A percentile compares a stretch with the other conserved stretches of the same genome.
These are phyloP conservation scores for Dalbergia cochinchinensis DNA, from an alignment of 306 rosid genomes.

Conservation along the genomic window DNA sequence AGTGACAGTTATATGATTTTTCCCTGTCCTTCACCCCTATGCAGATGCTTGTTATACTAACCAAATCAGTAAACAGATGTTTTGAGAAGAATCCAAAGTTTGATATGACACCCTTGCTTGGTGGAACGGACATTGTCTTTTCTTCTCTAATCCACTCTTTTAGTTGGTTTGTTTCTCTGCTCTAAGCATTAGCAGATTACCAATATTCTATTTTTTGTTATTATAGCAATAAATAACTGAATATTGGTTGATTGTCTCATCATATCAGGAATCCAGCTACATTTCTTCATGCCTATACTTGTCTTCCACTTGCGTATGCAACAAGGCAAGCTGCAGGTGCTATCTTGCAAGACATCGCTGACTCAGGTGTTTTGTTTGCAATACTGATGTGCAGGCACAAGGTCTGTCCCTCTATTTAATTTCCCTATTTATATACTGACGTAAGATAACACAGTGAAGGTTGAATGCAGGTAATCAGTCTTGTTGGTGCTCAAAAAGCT, in stretches of 20 bases:
- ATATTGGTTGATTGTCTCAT: constrained; percentile 43
- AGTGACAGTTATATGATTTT: constrained; percentile 39
- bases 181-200: constrained; percentile 25
- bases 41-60: constrained; percentile 97
- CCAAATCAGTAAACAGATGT: constrained; percentile 91
- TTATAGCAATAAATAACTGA: constrained; percentile 34
- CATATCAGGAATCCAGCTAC: constrained; percentile 89
- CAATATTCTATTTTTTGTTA: not conserved
- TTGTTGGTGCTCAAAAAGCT: constrained; percentile 98
- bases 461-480: constrained; percentile 86
- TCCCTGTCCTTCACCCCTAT: constrained; percentile 40
- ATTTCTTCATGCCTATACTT: constrained; percentile 97
- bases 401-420: constrained; percentile 55
- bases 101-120: constrained; percentile 97
- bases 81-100: constrained; percentile 98
- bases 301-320: constrained; percentile 94
- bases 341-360: constrained; percentile 93
- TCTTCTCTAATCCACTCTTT: constrained; percentile 92
- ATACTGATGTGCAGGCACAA: constrained; percentile 95
- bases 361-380: constrained; percentile 95
- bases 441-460: constrained; percentile 49
- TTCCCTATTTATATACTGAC: constrained; percentile 19
- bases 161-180: constrained; percentile 81
- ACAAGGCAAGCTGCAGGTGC: constrained; percentile 98
- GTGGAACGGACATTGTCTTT: constrained; percentile 96